Base-by-base conservation (phyloP, 2,329 filamentous ascomycete genomes). In the Sordariomycetes sp. region DNA sequence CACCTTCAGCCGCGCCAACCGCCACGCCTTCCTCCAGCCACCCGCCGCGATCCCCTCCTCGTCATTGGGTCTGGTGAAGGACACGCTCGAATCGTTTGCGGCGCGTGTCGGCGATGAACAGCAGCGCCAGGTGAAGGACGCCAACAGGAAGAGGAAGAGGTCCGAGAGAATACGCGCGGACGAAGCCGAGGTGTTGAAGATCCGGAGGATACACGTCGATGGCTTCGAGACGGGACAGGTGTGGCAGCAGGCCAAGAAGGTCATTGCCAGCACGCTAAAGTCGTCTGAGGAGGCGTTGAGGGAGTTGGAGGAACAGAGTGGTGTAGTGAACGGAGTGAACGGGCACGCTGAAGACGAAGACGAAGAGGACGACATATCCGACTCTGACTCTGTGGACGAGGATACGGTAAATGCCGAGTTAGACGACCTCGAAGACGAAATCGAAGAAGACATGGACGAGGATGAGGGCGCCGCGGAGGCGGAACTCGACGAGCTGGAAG, bases 221-320 rank as follows among this genome's bases (percentile, higher is more conserved):
- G 94, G 93, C 0, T 96, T 97, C 65, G 89, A 88, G 65, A 86
- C 89, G 12, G 83, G 86, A 22, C 93, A 97, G 72, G 86, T 99
- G 51, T 99, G 93, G 89, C 90, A 97, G 71, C 94, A 99, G 74
- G 88, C 90, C 10, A 87, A 86, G 67, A 84, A 89, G 65, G 90
- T 97, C 22, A 85, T 97, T 59, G 80, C 71, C 14, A 77, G 78
- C 53, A 72, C 80, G 12, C 64, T 83, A 53, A 70, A 74, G 50
- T 77, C 81, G 62, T 78, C 79, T 0, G 71, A 76, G 54, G 69
- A 72, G 6, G 67, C 73, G 3, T 67, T 84, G 18, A 69, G 74
- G 55, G 78, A 79, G 62, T 67, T 85, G 35, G 74, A 80, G 64
- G 75, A 76, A 60, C 67, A 64, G 22, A 67, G 88, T 61, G 82